These are phyloP conservation scores for Penicillium sp. DNA, from an alignment of 2,329 filamentous ascomycete species.

Conservation along the genomic window DNA sequence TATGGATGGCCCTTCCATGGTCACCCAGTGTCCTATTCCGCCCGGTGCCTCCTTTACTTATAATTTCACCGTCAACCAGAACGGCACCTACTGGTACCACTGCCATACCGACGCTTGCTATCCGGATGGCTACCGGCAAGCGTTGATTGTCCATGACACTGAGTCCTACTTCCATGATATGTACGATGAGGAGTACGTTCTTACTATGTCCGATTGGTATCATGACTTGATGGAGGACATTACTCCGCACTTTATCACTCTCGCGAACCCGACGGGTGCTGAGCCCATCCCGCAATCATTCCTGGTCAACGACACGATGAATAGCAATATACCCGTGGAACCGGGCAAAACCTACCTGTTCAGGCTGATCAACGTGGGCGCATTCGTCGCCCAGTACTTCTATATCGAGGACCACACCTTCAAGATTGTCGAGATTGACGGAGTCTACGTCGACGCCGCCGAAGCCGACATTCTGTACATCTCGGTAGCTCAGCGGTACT, in stretches of 20 bases:
- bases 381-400: conserved; percentile 56
- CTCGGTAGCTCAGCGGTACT: conserved; percentile 60
- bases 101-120: conserved; percentile 61
- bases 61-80: conserved; percentile 57
- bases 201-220: conserved; percentile 71
- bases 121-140: conserved; percentile 63
- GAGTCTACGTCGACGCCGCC: conserved; percentile 59
- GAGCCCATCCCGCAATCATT: conserved; percentile 63
- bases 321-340: conserved; percentile 54
- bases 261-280: conserved; percentile 53
- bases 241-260: conserved; percentile 34
- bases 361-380: conserved; percentile 67
- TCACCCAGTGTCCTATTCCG: conserved; percentile 53
- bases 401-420: conserved; percentile 54
- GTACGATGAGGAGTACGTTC: conserved; percentile 56
- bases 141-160: conserved; percentile 60
- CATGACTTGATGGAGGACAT: conserved; percentile 59
- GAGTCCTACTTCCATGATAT: conserved; percentile 50
- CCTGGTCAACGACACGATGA: conserved; percentile 63
- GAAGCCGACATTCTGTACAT: conserved; percentile 62
- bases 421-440: conserved; percentile 67
- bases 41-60: conserved; percentile 52
- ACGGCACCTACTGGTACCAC: conserved; percentile 62
- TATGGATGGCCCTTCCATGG: conserved; percentile 67
- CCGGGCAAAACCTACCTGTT: conserved; percentile 69